Evolutionary conservation across 768 basidiomycete species (phyloP).

Genomic region (Tylopilus rubrobrunneus): DNA sequence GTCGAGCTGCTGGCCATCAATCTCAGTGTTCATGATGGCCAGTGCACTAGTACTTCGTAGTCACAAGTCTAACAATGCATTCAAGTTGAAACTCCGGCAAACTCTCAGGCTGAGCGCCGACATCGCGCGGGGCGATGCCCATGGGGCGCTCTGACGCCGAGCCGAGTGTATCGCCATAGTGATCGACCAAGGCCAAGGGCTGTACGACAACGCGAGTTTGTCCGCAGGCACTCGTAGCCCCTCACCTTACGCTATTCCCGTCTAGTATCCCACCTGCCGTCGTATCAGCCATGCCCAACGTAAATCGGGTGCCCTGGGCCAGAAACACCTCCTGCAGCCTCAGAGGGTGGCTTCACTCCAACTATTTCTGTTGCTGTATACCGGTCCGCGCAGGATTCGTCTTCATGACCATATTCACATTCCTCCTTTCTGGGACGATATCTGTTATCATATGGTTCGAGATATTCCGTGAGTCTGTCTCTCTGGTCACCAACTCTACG

Average conservation of each 20-base stretch:
- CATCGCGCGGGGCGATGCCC: not conserved
- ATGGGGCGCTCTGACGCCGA: not conserved
- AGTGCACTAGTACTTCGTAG: not conserved
- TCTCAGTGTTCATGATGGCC: constrained; percentile 5
- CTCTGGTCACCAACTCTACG: not conserved
- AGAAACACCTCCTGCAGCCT: constrained; percentile 41
- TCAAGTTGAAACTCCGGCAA: constrained; percentile 19
- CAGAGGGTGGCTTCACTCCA: constrained; percentile 43
- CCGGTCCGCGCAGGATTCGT: constrained; percentile 61
- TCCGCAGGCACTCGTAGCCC: not conserved
- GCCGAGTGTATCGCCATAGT: not conserved
- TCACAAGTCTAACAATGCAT: no score
- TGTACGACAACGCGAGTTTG: not conserved
- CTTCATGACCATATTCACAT: constrained; percentile 48
- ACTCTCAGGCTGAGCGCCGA: not conserved
- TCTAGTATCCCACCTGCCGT: not conserved
- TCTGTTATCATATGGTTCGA: constrained; percentile 61
- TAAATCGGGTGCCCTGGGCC: not conserved
- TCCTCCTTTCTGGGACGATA: constrained; percentile 51
- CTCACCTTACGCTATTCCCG: not conserved
- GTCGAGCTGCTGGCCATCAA: constrained; percentile 19
- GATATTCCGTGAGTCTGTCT: constrained; percentile 44
- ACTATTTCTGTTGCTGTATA: constrained; percentile 58
- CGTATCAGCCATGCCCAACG: not conserved
- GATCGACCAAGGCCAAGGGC: not conserved